These are phyloP conservation scores for Saccharomycopsis sp. DNA, from an alignment of 805 yeast species.

Conservation along the genomic window DNA sequence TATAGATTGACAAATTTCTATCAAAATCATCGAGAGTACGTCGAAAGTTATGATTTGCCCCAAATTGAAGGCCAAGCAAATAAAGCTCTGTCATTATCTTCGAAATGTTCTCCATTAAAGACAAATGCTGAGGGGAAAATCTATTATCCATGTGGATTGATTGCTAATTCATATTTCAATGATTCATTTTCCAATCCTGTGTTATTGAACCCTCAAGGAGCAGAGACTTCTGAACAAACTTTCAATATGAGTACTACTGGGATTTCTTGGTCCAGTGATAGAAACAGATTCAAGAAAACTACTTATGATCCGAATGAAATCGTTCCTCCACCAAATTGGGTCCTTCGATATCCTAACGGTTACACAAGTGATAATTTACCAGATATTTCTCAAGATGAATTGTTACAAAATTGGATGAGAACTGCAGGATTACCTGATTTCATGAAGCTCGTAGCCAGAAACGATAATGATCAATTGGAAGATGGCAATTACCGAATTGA, in stretches of 20 bases:
- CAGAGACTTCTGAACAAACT: slow-evolving; percentile 31
- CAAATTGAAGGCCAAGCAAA: slow-evolving; percentile 79
- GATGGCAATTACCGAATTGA: slow-evolving; percentile 61
- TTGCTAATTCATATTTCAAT: slow-evolving; percentile 74
- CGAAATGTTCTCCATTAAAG: slow-evolving; percentile 32
- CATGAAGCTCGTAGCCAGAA: slow-evolving; percentile 58
- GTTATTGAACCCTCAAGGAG: slow-evolving; percentile 24
- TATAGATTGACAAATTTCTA: slow-evolving; percentile 85
- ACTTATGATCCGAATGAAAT: slow-evolving; percentile 51
- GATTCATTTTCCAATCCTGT: slow-evolving; percentile 56
- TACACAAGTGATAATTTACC: slow-evolving; percentile 66
- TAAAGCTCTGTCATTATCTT: slow-evolving; percentile 39
- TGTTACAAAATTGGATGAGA: slow-evolving; percentile 82
- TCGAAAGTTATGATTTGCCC: slow-evolving; percentile 70
- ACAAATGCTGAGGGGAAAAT: slow-evolving; percentile 8
- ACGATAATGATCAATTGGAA: slow-evolving; percentile 45
- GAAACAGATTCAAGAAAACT: slow-evolving; percentile 57
- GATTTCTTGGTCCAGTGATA: slow-evolving; percentile 70
- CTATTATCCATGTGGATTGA: slow-evolving; percentile 74
- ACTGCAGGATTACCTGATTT: slow-evolving; percentile 68
- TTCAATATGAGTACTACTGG: slow-evolving; percentile 42
- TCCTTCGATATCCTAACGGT: slow-evolving; percentile 61
- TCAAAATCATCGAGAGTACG: slow-evolving; percentile 94
- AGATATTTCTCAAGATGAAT: slow-evolving; percentile 58
- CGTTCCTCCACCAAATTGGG: slow-evolving; percentile 84